phyloP scores from a whole-genome alignment of 345 rosid species.

The Corchorus olitorius region DNA sequence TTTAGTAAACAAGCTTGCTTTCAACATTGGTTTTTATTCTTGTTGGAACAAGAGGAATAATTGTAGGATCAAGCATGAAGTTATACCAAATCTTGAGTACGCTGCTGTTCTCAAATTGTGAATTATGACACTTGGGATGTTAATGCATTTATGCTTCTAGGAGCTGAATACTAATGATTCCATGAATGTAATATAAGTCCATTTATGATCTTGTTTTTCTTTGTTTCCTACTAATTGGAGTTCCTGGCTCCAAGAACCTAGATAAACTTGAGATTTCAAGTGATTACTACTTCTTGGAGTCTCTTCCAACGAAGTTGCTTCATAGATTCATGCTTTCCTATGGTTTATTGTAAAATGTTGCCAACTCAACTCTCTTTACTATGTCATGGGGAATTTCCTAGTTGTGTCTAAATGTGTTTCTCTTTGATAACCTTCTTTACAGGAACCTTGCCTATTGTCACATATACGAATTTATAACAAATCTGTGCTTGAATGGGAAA shows the following conservation, averaged over 20 bases:
- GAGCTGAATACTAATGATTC: neutral
- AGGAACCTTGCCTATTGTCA: slow-evolving; percentile 84
- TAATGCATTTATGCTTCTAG: neutral
- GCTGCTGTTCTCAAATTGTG: neutral
- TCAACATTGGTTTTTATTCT: neutral
- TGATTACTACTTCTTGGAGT: neutral
- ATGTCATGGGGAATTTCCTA: neutral
- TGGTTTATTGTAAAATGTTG: neutral
- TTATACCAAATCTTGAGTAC: neutral
- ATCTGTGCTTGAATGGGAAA: slow-evolving; percentile 94
- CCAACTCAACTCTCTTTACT: neutral
- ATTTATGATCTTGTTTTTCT: neutral
- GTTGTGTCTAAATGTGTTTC: neutral
- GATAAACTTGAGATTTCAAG: neutral
- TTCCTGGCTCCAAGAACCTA: neutral
- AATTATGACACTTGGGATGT: neutral
- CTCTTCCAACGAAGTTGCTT: neutral
- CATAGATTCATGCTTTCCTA: neutral
- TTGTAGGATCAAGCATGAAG: slow-evolving; percentile 7
- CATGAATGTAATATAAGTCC: neutral
- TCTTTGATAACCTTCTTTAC: slow-evolving; percentile 27
- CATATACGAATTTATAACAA: slow-evolving; percentile 76
- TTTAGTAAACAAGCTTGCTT: neutral
- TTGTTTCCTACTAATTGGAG: neutral
- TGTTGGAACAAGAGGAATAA: neutral